phyloP scores from a whole-genome alignment of 2,329 filamentous ascomycete species.

The Aureobasidium sp. region DNA sequence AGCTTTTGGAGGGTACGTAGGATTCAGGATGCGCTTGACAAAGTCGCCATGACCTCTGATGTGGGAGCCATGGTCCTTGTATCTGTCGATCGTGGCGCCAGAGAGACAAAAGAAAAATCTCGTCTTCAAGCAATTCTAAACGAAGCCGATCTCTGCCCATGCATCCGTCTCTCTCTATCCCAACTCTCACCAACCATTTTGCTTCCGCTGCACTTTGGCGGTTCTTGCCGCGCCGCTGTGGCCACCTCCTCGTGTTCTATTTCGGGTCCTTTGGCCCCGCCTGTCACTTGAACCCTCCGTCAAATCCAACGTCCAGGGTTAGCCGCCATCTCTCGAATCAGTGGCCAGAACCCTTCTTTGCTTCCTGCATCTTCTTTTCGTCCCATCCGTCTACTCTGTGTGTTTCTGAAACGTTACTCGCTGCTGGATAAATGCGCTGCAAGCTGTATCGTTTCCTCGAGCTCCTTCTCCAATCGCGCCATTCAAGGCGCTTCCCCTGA shows the following conservation, averaged over 20 bases:
- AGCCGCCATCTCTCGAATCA: slow-evolving; percentile 10
- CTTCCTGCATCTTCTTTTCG: slow-evolving; percentile 3
- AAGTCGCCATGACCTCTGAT: neutral
- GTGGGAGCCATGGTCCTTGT: slow-evolving; percentile 12
- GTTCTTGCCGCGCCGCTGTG: slow-evolving; percentile 9
- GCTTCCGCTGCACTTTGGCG: neutral
- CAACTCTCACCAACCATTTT: slow-evolving; percentile 9
- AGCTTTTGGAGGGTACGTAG: neutral
- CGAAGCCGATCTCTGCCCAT: slow-evolving; percentile 14
- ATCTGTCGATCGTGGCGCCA: slow-evolving; percentile 2
- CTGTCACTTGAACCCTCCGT: slow-evolving; percentile 11
- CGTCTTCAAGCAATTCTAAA: slow-evolving; percentile 10
- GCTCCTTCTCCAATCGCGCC: neutral
- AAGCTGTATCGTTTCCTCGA: neutral
- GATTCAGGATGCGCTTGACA: neutral
- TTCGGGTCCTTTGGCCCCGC: neutral
- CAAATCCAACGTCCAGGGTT: slow-evolving; percentile 8
- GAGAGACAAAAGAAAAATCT: slow-evolving; percentile 6
- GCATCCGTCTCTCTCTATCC: slow-evolving; percentile 9
- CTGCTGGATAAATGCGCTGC: neutral
- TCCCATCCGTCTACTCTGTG: neutral
- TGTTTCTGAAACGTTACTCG: neutral
- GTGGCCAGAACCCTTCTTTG: slow-evolving; percentile 10
- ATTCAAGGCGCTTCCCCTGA: neutral
- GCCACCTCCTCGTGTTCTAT: slow-evolving; percentile 11